A percentile compares a stretch with the other conserved stretches of the same genome.
Conservation (phyloP, 1,139 yeast genomes). For the Sugiyamaella neomexicana region DNA sequence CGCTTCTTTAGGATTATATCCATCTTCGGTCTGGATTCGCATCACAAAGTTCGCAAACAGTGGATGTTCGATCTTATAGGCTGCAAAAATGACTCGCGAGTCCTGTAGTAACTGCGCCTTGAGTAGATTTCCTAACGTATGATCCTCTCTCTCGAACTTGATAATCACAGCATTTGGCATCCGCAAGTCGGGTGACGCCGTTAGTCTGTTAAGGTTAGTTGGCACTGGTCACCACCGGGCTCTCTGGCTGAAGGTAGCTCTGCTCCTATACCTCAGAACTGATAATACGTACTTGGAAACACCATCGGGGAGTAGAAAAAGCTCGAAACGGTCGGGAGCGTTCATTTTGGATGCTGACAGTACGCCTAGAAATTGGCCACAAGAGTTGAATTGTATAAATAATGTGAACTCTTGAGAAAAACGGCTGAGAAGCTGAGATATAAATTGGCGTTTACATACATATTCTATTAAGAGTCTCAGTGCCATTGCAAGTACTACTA, state of each 20-base stretch:
- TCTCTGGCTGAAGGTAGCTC: no score
- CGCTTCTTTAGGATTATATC: constrained; percentile 88
- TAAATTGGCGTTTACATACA: no score
- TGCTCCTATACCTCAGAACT: no score
- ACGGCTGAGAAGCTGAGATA: no score
- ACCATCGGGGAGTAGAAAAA: constrained; percentile 96
- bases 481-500: no score
- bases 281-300: constrained; percentile 53
- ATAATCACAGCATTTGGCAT: constrained; percentile 94
- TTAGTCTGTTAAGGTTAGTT: constrained; percentile 48
- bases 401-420: no score
- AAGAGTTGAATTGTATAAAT: no score
- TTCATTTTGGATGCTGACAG: constrained; percentile 55
- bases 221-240: no score
- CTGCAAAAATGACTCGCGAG: constrained; percentile 86
- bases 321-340: constrained; percentile 98
- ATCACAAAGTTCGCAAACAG: constrained; percentile 90
- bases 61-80: constrained; percentile 97
- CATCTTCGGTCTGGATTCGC: constrained; percentile 94
- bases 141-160: constrained; percentile 95
- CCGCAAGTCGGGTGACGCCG: constrained; percentile 89
- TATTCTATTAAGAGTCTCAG: no score
- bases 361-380: background rate
- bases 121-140: constrained; percentile 86
- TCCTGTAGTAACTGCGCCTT: constrained; percentile 86